A percentile compares a stretch with the other conserved stretches of the same genome.
Evolutionary conservation across 2,329 filamentous ascomycete species (phyloP).

Genomic region (Aspergillus latus): DNA sequence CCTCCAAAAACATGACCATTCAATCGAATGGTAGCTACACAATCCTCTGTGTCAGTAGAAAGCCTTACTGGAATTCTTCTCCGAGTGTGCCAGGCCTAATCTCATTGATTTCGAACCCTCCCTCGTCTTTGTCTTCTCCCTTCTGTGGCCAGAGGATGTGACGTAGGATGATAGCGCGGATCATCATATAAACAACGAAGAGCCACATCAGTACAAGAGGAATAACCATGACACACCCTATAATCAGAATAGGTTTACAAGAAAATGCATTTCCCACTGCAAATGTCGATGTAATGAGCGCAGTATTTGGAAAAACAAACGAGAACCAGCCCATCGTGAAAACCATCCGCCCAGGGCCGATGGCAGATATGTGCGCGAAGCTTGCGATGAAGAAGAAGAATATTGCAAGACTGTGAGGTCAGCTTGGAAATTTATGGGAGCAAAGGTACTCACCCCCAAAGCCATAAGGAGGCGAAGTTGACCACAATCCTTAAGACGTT

Average conservation of each 20-base stretch:
- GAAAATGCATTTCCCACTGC: slow-evolving; percentile 65
- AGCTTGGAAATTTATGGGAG: slow-evolving; percentile 6
- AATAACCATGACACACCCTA: slow-evolving; percentile 68
- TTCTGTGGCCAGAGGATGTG: slow-evolving; percentile 77
- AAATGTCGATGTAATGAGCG: slow-evolving; percentile 70
- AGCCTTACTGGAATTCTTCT: background rate
- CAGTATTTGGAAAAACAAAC: slow-evolving; percentile 80
- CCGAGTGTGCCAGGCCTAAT: slow-evolving; percentile 25
- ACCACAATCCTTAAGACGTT: slow-evolving; percentile 56
- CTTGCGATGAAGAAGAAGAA: slow-evolving; percentile 83
- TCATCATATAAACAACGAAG: slow-evolving; percentile 68
- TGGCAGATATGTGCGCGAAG: slow-evolving; percentile 71
- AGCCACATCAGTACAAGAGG: slow-evolving; percentile 67
- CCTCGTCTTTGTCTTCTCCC: slow-evolving; percentile 64
- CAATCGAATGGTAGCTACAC: background rate
- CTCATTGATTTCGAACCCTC: slow-evolving; percentile 52
- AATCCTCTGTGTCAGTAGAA: background rate
- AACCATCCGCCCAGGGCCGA: slow-evolving; percentile 60
- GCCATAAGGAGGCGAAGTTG: slow-evolving; percentile 70
- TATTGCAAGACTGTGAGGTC: slow-evolving; percentile 58
- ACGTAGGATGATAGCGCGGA: slow-evolving; percentile 63
- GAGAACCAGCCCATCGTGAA: slow-evolving; percentile 87
- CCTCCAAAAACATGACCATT: background rate
- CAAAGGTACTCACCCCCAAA: slow-evolving; percentile 60
- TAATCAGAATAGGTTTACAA: slow-evolving; percentile 60